phyloP scores from a whole-genome alignment of 2,329 filamentous ascomycete genomes.

The Botrytis fragariae region DNA sequence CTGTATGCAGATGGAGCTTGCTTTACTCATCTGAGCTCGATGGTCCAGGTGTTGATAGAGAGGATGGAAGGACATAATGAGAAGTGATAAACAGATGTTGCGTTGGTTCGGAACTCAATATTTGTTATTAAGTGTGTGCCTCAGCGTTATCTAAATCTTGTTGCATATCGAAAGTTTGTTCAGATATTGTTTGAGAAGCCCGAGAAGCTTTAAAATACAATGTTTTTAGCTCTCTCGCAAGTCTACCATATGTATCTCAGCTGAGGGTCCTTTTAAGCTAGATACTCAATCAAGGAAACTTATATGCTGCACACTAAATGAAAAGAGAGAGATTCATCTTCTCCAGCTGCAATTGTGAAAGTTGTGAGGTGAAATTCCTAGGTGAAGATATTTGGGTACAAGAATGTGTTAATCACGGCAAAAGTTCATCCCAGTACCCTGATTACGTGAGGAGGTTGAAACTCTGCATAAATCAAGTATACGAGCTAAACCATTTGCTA shows the following conservation, averaged over 20 bases:
- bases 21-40: too few species aligned
- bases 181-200: background rate
- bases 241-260: background rate
- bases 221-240: background rate
- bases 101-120: background rate
- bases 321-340: fast-evolving
- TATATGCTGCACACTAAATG: background rate
- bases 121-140: too few species aligned
- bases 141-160: too few species aligned
- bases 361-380: fast-evolving
- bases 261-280: too few species aligned
- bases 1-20: too few species aligned
- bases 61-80: background rate
- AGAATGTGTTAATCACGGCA: too few species aligned
- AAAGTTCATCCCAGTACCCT: too few species aligned
- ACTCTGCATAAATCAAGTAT: too few species aligned
- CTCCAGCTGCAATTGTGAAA: background rate
- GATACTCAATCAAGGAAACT: background rate
- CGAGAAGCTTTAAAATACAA: background rate
- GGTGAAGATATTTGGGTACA: too few species aligned
- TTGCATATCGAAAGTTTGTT: background rate
- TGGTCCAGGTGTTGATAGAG: too few species aligned
- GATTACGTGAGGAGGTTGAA: too few species aligned
- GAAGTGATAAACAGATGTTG: background rate
- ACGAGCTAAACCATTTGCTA: too few species aligned